Percentiles rank a stretch among this genome's conserved stretches.
Evolutionary conservation across 495 filamentous ascomycete species (phyloP).

Genomic region (Hypoxylon perforatum): DNA sequence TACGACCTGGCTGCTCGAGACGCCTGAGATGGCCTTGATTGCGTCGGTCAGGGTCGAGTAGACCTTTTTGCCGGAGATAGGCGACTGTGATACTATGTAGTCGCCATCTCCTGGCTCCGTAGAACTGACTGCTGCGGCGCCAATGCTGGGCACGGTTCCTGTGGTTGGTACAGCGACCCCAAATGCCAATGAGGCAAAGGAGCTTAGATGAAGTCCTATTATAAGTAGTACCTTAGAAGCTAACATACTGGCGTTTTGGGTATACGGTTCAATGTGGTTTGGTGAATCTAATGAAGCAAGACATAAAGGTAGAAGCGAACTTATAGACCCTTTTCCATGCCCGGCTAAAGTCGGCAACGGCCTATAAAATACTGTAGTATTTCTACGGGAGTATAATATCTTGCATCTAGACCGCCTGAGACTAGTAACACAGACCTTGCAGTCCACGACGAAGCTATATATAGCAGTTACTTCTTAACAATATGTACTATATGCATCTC

Average conservation of each 20-base stretch:
- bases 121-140: background rate
- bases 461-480: too few relatives aligned
- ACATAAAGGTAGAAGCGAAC: too few relatives aligned
- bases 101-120: slow-evolving; percentile 43
- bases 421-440: too few relatives aligned
- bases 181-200: background rate
- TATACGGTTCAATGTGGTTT: background rate
- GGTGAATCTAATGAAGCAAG: background rate
- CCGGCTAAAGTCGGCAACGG: too few relatives aligned
- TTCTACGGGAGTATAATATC: too few relatives aligned
- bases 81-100: slow-evolving; percentile 43
- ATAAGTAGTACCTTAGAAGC: background rate
- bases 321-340: too few relatives aligned
- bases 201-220: background rate
- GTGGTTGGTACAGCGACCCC: background rate
- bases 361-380: too few relatives aligned
- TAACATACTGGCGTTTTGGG: background rate
- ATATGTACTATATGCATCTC: too few relatives aligned
- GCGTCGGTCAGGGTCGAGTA: slow-evolving; percentile 36
- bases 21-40: slow-evolving; percentile 13
- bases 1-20: slow-evolving; percentile 22
- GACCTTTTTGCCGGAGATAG: slow-evolving; percentile 41
- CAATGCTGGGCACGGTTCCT: too few relatives aligned
- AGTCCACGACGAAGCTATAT: too few relatives aligned
- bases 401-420: too few relatives aligned